Base-by-base conservation (phyloP, 495 filamentous ascomycete species). In the Neurospora sp. region DNA sequence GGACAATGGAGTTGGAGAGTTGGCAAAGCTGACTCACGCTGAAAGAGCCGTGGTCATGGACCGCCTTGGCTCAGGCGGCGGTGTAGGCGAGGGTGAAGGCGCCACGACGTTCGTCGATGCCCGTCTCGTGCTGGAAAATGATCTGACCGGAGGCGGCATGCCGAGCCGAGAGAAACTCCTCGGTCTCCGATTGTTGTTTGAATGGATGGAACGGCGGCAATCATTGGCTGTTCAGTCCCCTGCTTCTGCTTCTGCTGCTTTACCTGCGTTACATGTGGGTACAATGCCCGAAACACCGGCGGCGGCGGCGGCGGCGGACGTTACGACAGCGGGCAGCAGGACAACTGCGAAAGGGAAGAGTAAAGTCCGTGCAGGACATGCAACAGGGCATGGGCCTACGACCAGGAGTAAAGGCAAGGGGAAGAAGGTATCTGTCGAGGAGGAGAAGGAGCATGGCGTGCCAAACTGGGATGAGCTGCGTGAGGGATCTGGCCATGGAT, bases 121-220 rank as follows among this genome's bases (percentile, higher is more conserved):
- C 48, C 85, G 90, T 69, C 83, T 99, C 9, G 87, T 91, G 27
- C 83, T 98, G 35, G 87, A 91, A 72, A 85, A 86, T 35, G 89
- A 87, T 35, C 79, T 92, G 48, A 83, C 84, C 4, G 89, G 89
- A 53, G 85, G 88, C 53, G 53, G 53, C 11, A 61, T 61, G 22
- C 53, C 53, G 53, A 88, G 81, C 75, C 85, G 89, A 44, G 92
- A 96, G 79, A 83, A 89, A 3, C 77, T 98, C 70, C 87, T 92
- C 81, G 92, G 94, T 71, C 81, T 98, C 31, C 87, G 87, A 71
- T 76, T 95, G 11, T 78, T 99, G 65, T 96, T 97, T 80, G 91
- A 91, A 74, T 97, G 94, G 93, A 86, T 89, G 3, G 92, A 88
- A 76, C 76, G 82, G 78, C 81, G 80, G 44, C 75, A 73, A 38